A percentile compares a stretch with the other conserved stretches of the same genome.
These are phyloP conservation scores for Staphylotrichum tortipilum DNA, from an alignment of 495 filamentous ascomycete species.

Conservation along the genomic window DNA sequence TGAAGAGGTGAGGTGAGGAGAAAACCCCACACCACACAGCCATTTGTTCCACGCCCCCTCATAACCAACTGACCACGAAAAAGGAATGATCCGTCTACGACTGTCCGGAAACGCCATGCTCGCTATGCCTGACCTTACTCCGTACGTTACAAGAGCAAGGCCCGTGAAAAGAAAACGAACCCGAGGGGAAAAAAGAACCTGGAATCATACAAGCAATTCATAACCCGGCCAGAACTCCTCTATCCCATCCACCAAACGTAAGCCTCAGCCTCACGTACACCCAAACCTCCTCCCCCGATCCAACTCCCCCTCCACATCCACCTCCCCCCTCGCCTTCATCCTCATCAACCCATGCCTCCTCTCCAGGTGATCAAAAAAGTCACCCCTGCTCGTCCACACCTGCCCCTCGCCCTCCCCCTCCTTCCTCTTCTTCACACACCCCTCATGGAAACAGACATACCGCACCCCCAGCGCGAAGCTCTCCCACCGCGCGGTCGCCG, in stretches of 20 bases:
- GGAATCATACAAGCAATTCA: too few species aligned
- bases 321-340: conserved; percentile 8
- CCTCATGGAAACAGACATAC: conserved; percentile 21
- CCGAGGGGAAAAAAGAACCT: too few species aligned
- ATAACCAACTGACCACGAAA: neutral
- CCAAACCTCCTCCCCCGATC: conserved; percentile 25
- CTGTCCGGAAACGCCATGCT: conserved; percentile 5
- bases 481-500: conserved; percentile 25
- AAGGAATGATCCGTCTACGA: neutral
- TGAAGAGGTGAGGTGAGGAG: too few species aligned
- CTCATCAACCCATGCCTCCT: conserved; percentile 13
- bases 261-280: conserved; percentile 4
- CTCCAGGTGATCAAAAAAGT: conserved; percentile 24
- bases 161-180: neutral
- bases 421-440: conserved; percentile 3
- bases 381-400: conserved; percentile 16
- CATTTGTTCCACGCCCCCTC: neutral
- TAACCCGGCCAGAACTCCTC: too few species aligned
- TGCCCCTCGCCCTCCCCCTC: neutral
- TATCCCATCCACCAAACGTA: too few species aligned
- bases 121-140: neutral
- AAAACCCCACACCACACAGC: neutral
- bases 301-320: conserved; percentile 20
- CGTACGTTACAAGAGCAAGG: neutral
- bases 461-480: conserved; percentile 25